Evolutionary conservation across 441 rosid genomes (phyloP).

Genomic region (Eruca vesicaria): DNA sequence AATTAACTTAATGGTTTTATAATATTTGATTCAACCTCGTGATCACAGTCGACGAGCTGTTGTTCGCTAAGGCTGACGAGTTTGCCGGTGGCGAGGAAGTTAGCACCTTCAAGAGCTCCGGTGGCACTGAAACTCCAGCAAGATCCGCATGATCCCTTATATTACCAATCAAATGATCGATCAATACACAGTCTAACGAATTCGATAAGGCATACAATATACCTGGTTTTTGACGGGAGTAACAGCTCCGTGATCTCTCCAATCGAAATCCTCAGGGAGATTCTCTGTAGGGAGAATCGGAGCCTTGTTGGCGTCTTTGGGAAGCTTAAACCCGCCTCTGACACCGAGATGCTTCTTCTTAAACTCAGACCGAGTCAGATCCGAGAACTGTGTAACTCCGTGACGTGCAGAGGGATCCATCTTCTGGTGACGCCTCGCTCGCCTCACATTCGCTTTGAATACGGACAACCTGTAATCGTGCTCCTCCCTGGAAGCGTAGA

Average conservation of each 20-base stretch:
- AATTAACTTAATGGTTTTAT: too few relatives aligned
- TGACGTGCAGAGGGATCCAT: constrained; percentile 80
- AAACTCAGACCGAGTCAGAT: constrained; percentile 82
- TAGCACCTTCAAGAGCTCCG: constrained; percentile 94
- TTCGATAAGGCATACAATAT: too few relatives aligned
- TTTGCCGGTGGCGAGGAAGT: constrained; percentile 78
- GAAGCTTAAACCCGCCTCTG: constrained; percentile 51
- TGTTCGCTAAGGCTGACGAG: constrained; percentile 97
- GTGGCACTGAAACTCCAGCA: constrained; percentile 99
- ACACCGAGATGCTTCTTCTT: constrained; percentile 57
- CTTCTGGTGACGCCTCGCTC: constrained; percentile 77
- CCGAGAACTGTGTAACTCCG: constrained; percentile 94
- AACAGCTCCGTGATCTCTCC: constrained; percentile 96
- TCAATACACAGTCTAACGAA: too few relatives aligned
- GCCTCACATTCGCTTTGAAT: constrained; percentile 58
- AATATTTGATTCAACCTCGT: too few relatives aligned
- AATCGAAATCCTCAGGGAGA: constrained; percentile 82
- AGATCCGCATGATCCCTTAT: constrained; percentile 93
- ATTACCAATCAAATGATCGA: too few relatives aligned
- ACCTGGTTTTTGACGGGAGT: constrained; percentile 86
- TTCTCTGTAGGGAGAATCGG: constrained; percentile 81
- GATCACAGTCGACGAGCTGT: constrained; percentile 98
- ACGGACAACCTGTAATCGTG: constrained; percentile 67
- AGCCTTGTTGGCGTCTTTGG: constrained; percentile 73
- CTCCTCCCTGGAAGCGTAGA: constrained; percentile 70